Percentiles rank a stretch among this genome's conserved stretches.
These are phyloP conservation scores for Linnemannia zychae DNA, from an alignment of 192 early-diverging fungal species.

Conservation along the genomic window DNA sequence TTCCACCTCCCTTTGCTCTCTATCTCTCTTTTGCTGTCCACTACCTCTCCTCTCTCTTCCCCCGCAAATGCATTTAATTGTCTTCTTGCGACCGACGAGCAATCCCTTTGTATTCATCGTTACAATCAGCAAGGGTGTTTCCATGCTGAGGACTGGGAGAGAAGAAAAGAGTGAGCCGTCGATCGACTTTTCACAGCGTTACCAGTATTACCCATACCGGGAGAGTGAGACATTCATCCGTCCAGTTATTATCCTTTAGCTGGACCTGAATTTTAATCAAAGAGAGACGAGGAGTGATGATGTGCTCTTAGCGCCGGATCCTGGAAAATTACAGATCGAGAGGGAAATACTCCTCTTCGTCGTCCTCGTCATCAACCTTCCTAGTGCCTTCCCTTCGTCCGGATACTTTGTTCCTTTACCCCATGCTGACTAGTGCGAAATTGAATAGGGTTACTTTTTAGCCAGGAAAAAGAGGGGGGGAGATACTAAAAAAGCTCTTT, in stretches of 20 bases:
- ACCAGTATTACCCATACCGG: too few species aligned
- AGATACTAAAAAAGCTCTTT: background rate
- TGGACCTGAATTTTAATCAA: background rate
- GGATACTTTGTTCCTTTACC: background rate
- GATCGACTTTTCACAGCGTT: too few species aligned
- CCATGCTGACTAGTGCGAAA: background rate
- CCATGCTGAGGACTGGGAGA: background rate
- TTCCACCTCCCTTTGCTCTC: too few species aligned
- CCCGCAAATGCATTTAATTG: too few species aligned
- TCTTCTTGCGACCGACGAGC: too few species aligned
- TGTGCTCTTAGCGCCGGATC: slow-evolving; percentile 11
- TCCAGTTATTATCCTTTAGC: background rate
- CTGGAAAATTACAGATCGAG: background rate
- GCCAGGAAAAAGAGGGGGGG: background rate
- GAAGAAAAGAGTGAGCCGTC: background rate
- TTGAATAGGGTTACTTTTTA: background rate
- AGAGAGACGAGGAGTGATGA: too few species aligned
- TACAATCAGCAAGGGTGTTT: background rate
- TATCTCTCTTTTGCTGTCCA: too few species aligned
- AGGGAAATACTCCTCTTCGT: background rate
- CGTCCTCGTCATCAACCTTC: background rate
- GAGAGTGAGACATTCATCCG: background rate
- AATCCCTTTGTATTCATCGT: too few species aligned
- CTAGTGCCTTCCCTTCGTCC: background rate
- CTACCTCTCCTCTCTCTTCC: too few species aligned